Conservation (phyloP, 208 protist species). For the Trichomonas tenax region DNA sequence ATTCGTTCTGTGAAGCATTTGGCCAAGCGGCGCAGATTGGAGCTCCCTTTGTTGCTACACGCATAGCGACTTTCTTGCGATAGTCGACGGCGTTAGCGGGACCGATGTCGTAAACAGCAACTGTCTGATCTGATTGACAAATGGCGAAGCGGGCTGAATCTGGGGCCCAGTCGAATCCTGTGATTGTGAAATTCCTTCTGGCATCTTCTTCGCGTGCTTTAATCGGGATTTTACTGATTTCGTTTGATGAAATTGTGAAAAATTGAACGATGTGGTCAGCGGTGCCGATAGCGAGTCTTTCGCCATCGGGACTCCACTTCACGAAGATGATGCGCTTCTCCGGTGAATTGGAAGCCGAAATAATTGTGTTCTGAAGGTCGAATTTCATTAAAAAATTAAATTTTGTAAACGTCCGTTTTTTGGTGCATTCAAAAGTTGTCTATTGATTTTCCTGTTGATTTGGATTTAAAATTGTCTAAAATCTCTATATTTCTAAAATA, state of each 20-base stretch:
- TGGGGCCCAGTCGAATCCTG: background rate
- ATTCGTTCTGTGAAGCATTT: background rate
- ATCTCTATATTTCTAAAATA: too few relatives aligned
- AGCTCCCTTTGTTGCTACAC: background rate
- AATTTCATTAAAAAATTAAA: constrained; percentile 9
- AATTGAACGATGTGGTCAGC: background rate
- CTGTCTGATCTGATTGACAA: background rate
- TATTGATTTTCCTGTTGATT: background rate
- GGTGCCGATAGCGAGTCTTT: background rate
- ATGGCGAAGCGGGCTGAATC: background rate
- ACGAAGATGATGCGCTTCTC: background rate
- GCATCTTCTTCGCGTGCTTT: background rate
- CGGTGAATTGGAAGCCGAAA: background rate
- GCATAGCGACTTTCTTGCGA: background rate
- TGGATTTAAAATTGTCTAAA: too few relatives aligned
- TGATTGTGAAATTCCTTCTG: background rate
- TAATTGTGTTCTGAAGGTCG: background rate
- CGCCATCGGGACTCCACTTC: background rate
- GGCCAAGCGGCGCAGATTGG: background rate
- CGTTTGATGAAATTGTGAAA: background rate
- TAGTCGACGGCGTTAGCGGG: background rate
- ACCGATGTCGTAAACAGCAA: background rate
- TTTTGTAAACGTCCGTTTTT: background rate
- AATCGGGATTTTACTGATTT: background rate
- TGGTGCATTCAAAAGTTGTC: background rate